Conservation (phyloP, 352 stramenopile genomes). For the Globisporangium okanoganense region DNA sequence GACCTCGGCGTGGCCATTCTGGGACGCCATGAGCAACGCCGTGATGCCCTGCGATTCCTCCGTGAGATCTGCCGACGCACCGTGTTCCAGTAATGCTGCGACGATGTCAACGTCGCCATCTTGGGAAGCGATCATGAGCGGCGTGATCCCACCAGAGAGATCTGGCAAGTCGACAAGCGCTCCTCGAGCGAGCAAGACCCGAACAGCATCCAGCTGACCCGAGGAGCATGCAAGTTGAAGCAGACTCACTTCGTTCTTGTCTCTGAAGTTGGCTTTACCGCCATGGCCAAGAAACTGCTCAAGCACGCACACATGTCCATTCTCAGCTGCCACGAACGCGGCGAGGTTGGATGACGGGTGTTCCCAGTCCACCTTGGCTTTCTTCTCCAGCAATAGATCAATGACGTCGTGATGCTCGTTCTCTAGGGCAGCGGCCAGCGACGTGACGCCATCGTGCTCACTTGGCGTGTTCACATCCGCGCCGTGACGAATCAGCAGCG, state of each 20-base stretch:
- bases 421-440: not conserved
- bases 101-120: not conserved
- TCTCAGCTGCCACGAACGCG: constrained; percentile 1
- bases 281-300: constrained; percentile 6
- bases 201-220: not conserved
- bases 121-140: constrained; percentile 12
- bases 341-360: not conserved
- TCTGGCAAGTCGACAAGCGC: constrained; percentile 4
- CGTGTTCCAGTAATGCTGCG: not conserved
- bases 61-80: not conserved
- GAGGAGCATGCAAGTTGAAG: constrained; percentile 6
- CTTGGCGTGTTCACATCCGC: constrained; percentile 3
- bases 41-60: constrained; percentile 6
- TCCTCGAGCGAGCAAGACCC: not conserved
- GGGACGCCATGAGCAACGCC: constrained; percentile 9
- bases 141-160: not conserved
- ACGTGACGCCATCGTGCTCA: not conserved
- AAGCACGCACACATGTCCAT: constrained; percentile 1
- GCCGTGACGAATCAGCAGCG: not conserved
- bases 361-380: constrained; percentile 3
- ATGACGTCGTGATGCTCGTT: constrained; percentile 5
- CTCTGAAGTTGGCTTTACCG: not conserved
- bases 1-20: constrained; percentile 9
- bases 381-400: constrained; percentile 3
- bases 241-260: constrained; percentile 9